A percentile compares a stretch with the other conserved stretches of the same genome.
Evolutionary conservation across 1,284 basidiomycete genomes (phyloP).

Genomic region (Laetiporus sulphureus): DNA sequence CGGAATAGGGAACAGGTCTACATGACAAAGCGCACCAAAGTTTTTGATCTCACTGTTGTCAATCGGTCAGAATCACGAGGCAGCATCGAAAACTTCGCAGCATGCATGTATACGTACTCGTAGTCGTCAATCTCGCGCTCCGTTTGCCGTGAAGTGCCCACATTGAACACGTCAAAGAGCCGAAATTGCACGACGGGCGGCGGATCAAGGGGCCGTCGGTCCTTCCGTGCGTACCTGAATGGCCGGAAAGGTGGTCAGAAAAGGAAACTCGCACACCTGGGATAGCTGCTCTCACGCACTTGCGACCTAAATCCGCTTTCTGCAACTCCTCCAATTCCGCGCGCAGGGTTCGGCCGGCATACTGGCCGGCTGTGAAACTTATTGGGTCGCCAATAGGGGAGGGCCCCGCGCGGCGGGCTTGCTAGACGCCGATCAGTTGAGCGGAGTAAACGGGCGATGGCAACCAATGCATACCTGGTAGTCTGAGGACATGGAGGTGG

Average conservation of each 20-base stretch:
- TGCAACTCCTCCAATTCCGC: not conserved
- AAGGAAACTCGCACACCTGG: no score
- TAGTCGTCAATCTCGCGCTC: constrained; percentile 30
- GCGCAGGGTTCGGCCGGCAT: not conserved
- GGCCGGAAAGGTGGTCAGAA: no score
- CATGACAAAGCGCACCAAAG: constrained; percentile 52
- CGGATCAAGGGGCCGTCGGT: constrained; percentile 36
- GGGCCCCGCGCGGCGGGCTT: not conserved
- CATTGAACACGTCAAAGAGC: constrained; percentile 19
- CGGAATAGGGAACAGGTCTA: constrained; percentile 53
- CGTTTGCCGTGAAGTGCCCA: constrained; percentile 19
- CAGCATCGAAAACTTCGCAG: no score
- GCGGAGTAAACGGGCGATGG: no score
- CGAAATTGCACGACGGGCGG: constrained; percentile 33
- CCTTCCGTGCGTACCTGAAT: constrained; percentile 31
- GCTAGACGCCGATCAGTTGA: no score
- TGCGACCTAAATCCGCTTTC: not conserved
- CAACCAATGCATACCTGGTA: no score
- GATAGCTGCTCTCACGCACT: no score
- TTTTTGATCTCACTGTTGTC: constrained; percentile 34
- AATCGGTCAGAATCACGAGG: no score
- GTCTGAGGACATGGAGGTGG: no score
- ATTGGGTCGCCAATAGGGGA: not conserved
- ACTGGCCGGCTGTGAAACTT: not conserved
- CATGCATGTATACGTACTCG: constrained; percentile 26